phyloP scores from a whole-genome alignment of 2,329 filamentous ascomycete species.

The Epichloe brachyelytri region DNA sequence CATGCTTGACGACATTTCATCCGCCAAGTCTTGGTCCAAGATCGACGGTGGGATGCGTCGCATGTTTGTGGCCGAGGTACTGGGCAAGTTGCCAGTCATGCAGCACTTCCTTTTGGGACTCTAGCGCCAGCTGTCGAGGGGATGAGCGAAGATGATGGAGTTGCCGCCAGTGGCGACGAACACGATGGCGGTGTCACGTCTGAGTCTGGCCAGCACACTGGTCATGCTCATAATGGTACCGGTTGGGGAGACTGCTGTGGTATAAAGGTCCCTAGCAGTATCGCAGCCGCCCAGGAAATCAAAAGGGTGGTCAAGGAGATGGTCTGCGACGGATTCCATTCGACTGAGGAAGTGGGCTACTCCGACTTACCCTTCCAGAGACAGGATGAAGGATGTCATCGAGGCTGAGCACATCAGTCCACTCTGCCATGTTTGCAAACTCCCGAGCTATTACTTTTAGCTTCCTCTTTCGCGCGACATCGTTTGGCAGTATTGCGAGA shows the following conservation, averaged over 20 bases:
- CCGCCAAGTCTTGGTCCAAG: constrained; percentile 80
- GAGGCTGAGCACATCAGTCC: not conserved
- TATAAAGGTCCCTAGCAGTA: constrained; percentile 89
- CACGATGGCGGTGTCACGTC: constrained; percentile 31
- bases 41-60: constrained; percentile 90
- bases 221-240: constrained; percentile 49
- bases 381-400: not conserved
- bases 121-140: constrained; percentile 67
- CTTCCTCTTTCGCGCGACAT: too few relatives aligned
- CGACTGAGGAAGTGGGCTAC: constrained; percentile 38
- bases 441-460: too few relatives aligned
- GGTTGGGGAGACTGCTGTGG: constrained; percentile 96
- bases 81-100: constrained; percentile 93
- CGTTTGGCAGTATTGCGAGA: too few relatives aligned
- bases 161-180: constrained; percentile 31
- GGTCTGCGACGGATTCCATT: constrained; percentile 66
- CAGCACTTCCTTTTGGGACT: constrained; percentile 95
- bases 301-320: constrained; percentile 56
- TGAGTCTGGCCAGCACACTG: constrained; percentile 42
- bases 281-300: constrained; percentile 82
- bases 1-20: constrained; percentile 95
- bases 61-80: constrained; percentile 90
- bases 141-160: constrained; percentile 58
- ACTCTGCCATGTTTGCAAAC: not conserved
- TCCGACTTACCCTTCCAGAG: too few relatives aligned